These are phyloP conservation scores for Cucurbita argyrosperma DNA, from an alignment of 306 rosid species.

Conservation along the genomic window DNA sequence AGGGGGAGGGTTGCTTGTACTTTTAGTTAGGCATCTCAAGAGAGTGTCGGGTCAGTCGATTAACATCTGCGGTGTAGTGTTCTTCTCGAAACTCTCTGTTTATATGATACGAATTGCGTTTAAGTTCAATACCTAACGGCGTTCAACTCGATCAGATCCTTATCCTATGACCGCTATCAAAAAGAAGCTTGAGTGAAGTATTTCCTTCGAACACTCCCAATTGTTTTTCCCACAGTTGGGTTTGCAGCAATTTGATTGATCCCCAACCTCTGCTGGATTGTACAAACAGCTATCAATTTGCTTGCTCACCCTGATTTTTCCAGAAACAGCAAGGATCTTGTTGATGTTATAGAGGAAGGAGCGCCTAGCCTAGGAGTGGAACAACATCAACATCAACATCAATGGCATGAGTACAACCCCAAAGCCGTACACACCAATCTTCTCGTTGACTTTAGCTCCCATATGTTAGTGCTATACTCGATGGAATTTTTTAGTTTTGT, in stretches of 20 bases:
- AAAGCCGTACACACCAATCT: slow-evolving; percentile 64
- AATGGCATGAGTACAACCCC: slow-evolving; percentile 59
- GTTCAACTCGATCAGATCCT: no score
- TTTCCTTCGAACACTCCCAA: neutral
- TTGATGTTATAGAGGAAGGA: slow-evolving; percentile 24
- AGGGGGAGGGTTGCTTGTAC: neutral
- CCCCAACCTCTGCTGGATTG: neutral
- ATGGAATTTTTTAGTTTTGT: no score
- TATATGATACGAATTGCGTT: neutral
- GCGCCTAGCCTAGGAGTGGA: slow-evolving; percentile 42
- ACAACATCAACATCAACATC: slow-evolving; percentile 41
- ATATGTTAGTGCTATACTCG: no score
- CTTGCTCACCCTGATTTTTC: neutral
- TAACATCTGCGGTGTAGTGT: neutral
- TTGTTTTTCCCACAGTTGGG: neutral
- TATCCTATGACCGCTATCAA: no score
- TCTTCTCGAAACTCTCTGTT: neutral
- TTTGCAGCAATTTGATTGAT: neutral
- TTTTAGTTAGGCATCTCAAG: neutral
- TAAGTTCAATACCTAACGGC: neutral
- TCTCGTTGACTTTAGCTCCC: slow-evolving; percentile 42
- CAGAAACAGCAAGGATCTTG: slow-evolving; percentile 2
- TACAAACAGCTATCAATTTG: neutral
- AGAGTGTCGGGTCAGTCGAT: neutral
- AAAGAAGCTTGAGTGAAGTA: neutral